A percentile compares a stretch with the other conserved stretches of the same genome.
These are phyloP conservation scores for Fraxinus quadrangulata DNA, from an alignment of 257 asterid species.

Conservation along the genomic window DNA sequence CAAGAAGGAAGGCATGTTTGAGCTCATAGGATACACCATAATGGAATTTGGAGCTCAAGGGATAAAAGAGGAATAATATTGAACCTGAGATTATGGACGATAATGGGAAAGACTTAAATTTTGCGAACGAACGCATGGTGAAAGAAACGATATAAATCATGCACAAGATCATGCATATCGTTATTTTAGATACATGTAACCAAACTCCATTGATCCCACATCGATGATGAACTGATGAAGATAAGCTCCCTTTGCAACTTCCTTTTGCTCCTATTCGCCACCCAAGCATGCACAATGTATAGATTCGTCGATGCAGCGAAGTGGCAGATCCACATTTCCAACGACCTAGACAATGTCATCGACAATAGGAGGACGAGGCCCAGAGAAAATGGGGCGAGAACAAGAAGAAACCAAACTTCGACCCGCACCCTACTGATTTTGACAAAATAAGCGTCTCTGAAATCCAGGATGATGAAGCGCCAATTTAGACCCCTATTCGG, in stretches of 20 bases:
- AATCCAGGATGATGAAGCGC: conserved; percentile 71
- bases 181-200: not conserved
- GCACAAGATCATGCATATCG: too few relatives aligned
- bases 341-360: conserved; percentile 75
- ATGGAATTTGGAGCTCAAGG: too few relatives aligned
- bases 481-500: conserved; percentile 77
- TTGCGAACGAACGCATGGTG: too few relatives aligned
- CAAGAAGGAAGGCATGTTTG: too few relatives aligned
- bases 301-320: conserved; percentile 42
- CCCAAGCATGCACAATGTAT: conserved; percentile 28
- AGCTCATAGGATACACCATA: too few relatives aligned
- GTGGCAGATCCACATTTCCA: conserved; percentile 70
- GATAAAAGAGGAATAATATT: too few relatives aligned
- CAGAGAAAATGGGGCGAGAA: conserved; percentile 85
- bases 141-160: too few relatives aligned
- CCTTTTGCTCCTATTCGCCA: conserved; percentile 42
- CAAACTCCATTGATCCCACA: not conserved
- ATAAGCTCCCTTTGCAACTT: conserved; percentile 8
- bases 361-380: conserved; percentile 75
- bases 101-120: too few relatives aligned
- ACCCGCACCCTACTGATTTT: conserved; percentile 68
- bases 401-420: conserved; percentile 54
- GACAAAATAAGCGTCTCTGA: conserved; percentile 44
- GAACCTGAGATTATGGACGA: too few relatives aligned
- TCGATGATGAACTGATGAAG: not conserved